Evolutionary conservation across 345 rosid genomes (phyloP).

Genomic region (Eucalyptus tenuipes): DNA sequence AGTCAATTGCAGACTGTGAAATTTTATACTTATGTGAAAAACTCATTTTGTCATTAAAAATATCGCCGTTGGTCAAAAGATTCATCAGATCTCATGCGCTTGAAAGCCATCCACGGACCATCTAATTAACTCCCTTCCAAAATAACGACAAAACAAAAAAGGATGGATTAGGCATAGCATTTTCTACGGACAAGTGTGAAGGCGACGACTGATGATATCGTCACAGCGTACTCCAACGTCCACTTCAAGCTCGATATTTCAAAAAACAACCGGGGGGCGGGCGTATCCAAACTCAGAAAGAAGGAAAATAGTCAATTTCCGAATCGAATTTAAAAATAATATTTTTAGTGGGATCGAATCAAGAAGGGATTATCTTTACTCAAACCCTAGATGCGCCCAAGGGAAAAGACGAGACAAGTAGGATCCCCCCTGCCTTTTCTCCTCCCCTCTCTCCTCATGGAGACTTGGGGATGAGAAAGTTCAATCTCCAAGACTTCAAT

Average conservation of each 20-base stretch:
- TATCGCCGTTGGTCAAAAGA: not conserved
- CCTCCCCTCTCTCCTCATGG: not conserved
- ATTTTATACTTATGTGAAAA: not conserved
- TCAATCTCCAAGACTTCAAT: not conserved
- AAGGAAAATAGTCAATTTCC: not conserved
- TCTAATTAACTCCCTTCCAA: not conserved
- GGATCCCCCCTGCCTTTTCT: not conserved
- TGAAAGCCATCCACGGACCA: not conserved
- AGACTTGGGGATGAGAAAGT: not conserved
- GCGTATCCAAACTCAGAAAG: not conserved
- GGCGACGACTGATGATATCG: not conserved
- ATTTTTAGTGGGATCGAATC: not conserved
- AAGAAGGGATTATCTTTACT: not conserved
- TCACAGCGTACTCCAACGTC: not conserved
- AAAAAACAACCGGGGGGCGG: not conserved
- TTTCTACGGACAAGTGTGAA: not conserved
- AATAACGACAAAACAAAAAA: not conserved
- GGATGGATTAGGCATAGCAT: not conserved
- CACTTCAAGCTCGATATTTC: not conserved
- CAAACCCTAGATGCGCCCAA: not conserved
- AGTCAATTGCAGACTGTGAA: not conserved
- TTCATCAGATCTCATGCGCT: not conserved
- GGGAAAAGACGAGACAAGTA: not conserved
- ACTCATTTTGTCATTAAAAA: not conserved
- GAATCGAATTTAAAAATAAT: not conserved